A percentile compares a stretch with the other conserved stretches of the same genome.
Conservation (phyloP, 495 filamentous ascomycete genomes). For the Elasticomyces elasticus region DNA sequence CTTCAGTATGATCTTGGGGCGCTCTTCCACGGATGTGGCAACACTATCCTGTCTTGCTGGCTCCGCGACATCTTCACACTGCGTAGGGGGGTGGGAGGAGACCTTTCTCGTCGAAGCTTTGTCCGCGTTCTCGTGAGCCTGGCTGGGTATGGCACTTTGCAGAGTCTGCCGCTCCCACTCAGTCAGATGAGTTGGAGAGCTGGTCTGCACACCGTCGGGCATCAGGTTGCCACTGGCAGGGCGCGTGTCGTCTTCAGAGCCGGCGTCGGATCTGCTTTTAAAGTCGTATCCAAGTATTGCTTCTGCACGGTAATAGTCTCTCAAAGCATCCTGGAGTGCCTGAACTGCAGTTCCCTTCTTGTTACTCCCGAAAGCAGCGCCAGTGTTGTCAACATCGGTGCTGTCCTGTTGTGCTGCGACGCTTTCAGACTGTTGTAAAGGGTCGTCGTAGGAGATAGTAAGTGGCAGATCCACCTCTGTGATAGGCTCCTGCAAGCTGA, state of each 20-base stretch:
- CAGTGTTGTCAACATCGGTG: neutral
- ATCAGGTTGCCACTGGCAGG: neutral
- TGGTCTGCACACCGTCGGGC: neutral
- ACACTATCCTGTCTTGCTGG: too few relatives aligned
- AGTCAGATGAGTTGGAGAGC: neutral
- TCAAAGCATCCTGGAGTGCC: neutral
- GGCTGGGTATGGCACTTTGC: neutral
- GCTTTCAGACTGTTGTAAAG: neutral
- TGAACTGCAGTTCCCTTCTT: neutral
- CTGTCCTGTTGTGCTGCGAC: neutral
- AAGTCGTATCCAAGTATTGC: neutral
- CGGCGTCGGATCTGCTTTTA: too few relatives aligned
- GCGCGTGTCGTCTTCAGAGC: neutral
- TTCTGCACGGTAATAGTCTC: neutral
- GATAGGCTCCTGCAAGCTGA: neutral
- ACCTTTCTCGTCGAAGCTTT: too few relatives aligned
- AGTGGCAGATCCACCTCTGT: neutral
- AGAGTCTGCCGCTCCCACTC: conserved; percentile 2
- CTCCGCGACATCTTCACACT: too few relatives aligned
- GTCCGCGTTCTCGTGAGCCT: neutral
- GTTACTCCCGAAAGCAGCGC: neutral
- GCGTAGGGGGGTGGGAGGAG: too few relatives aligned
- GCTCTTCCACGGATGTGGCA: too few relatives aligned
- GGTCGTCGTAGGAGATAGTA: neutral
- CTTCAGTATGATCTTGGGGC: too few relatives aligned